A percentile compares a stretch with the other conserved stretches of the same genome.
Evolutionary conservation across 768 basidiomycete species (phyloP).

Genomic region (Lactifluus hygrophoroides): DNA sequence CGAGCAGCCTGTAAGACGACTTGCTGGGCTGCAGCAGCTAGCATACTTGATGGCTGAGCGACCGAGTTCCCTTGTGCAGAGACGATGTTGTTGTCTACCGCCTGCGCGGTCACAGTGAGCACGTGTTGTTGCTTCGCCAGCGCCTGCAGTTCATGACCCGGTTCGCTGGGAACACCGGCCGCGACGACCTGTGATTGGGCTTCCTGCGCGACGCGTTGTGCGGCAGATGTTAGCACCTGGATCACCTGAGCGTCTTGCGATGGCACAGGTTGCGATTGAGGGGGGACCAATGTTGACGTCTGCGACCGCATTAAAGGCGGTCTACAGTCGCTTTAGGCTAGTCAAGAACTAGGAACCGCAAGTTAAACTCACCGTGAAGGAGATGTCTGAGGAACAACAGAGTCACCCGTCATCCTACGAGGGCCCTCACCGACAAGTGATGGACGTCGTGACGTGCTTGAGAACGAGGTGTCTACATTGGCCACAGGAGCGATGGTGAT

Average conservation of each 20-base stretch:
- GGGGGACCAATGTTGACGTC: conserved; percentile 24
- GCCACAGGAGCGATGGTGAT: conserved; percentile 65
- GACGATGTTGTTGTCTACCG: conserved; percentile 64
- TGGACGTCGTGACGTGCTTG: conserved; percentile 36
- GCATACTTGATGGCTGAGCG: conserved; percentile 40
- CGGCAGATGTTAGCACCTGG: conserved; percentile 67
- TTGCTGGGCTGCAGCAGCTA: conserved; percentile 72
- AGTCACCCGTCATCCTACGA: conserved; percentile 36
- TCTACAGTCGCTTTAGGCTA: not conserved
- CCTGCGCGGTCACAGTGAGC: conserved; percentile 60
- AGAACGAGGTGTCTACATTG: conserved; percentile 36
- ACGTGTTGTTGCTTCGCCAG: conserved; percentile 79
- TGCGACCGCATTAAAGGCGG: conserved; percentile 27
- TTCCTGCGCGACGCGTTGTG: conserved; percentile 69
- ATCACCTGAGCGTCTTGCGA: conserved; percentile 64
- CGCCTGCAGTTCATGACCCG: conserved; percentile 46
- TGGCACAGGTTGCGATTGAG: conserved; percentile 27
- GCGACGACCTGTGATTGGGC: conserved; percentile 60
- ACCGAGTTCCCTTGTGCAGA: conserved; percentile 37
- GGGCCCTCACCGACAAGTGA: conserved; percentile 39
- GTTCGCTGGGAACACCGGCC: conserved; percentile 36
- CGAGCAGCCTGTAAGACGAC: conserved; percentile 73
- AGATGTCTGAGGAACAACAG: conserved; percentile 29
- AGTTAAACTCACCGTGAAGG: conserved; percentile 24
- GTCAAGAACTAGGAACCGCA: conserved; percentile 14